phyloP scores from a whole-genome alignment of 2,329 filamentous ascomycete genomes.

The Aspergillus arachidicola region DNA sequence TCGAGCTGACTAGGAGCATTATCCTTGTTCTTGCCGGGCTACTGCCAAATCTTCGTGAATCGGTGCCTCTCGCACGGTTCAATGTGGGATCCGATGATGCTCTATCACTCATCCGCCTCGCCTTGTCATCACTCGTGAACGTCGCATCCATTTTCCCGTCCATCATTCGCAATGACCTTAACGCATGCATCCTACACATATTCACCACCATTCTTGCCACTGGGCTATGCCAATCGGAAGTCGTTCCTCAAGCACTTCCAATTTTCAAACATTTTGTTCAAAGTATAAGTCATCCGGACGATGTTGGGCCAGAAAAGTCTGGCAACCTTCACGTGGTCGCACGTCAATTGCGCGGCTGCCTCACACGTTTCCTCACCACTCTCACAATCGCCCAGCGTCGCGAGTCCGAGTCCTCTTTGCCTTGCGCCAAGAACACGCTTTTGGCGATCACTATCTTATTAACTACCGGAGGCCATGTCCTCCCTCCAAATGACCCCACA shows the following conservation, averaged over 20 bases:
- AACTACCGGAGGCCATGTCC: constrained; percentile 73
- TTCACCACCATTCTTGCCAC: constrained; percentile 92
- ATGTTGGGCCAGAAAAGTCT: constrained; percentile 21
- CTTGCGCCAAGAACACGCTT: constrained; percentile 91
- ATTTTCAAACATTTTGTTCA: constrained; percentile 89
- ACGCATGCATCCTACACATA: constrained; percentile 95
- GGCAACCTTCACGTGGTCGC: constrained; percentile 53
- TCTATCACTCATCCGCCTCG: constrained; percentile 74
- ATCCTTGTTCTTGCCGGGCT: constrained; percentile 88
- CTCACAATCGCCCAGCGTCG: constrained; percentile 52
- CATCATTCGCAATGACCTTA: constrained; percentile 93
- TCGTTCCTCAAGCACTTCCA: constrained; percentile 86
- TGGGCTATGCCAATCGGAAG: constrained; percentile 79
- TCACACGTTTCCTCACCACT: constrained; percentile 80
- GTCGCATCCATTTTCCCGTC: constrained; percentile 93
- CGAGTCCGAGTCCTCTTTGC: constrained; percentile 70
- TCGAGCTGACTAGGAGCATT: constrained; percentile 94
- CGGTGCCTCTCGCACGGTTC: constrained; percentile 66
- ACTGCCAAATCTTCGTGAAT: constrained; percentile 68
- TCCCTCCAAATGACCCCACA: constrained; percentile 74
- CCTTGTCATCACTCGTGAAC: constrained; percentile 86
- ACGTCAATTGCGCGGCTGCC: constrained; percentile 77
- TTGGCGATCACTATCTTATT: constrained; percentile 87
- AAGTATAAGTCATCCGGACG: constrained; percentile 60
- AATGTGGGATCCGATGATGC: constrained; percentile 82